Conservation (phyloP, 129 eudicot genomes). For the Escallonia herrerae region DNA sequence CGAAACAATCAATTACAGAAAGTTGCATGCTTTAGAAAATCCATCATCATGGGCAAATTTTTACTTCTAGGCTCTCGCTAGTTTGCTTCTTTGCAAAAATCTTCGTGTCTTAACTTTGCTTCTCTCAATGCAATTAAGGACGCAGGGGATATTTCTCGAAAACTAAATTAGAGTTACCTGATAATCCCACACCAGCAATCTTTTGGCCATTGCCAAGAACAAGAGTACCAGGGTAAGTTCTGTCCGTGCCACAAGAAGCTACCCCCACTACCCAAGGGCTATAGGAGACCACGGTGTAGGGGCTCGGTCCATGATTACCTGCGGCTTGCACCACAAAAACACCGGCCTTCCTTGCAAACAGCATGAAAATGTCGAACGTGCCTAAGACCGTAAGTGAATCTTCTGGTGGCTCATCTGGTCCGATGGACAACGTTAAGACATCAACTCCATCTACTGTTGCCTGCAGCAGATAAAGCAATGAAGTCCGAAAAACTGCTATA, state of each 20-base stretch:
- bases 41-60: too few relatives aligned
- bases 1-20: too few relatives aligned
- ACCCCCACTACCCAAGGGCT: conserved; percentile 92
- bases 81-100: too few relatives aligned
- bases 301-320: conserved; percentile 79
- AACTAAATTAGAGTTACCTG: conserved; percentile 26
- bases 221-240: conserved; percentile 59
- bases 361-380: conserved; percentile 73
- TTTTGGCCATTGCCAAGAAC: conserved; percentile 65
- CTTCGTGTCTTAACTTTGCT: too few relatives aligned
- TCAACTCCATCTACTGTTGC: conserved; percentile 91
- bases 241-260: conserved; percentile 59
- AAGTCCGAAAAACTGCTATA: too few relatives aligned
- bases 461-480: conserved; percentile 23
- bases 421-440: conserved; percentile 67
- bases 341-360: conserved; percentile 82
- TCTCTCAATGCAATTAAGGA: too few relatives aligned
- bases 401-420: conserved; percentile 89
- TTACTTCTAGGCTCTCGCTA: too few relatives aligned
- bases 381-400: conserved; percentile 70
- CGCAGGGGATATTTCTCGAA: not conserved
- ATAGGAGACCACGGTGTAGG: conserved; percentile 57
- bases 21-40: too few relatives aligned
- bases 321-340: conserved; percentile 78
- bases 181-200: conserved; percentile 65